Evolutionary conservation across 331 rosid genomes (phyloP).

Genomic region (Malus hybrid): DNA sequence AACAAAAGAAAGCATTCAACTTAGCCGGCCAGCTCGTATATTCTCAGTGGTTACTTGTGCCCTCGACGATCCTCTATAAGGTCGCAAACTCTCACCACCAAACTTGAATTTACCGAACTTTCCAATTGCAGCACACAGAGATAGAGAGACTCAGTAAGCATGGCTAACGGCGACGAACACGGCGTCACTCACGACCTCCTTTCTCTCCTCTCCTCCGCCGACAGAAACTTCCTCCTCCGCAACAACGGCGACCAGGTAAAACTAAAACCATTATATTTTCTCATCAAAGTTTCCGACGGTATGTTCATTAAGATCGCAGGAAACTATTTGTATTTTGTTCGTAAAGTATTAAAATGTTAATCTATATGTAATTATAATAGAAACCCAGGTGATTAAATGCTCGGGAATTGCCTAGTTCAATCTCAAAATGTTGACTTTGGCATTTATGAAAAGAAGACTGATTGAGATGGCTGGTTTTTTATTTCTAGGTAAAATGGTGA

Average conservation of each 20-base stretch:
- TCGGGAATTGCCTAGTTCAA: background rate
- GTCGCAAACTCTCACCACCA: background rate
- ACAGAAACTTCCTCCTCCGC: conserved; percentile 26
- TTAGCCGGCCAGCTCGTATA: background rate
- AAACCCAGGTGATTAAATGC: background rate
- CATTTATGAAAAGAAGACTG: background rate
- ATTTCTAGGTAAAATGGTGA: background rate
- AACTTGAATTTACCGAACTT: no score
- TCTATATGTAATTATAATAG: background rate
- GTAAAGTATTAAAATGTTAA: background rate
- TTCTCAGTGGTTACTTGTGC: background rate
- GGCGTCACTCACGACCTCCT: conserved; percentile 16
- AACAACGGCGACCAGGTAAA: conserved; percentile 43
- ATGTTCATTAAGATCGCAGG: background rate
- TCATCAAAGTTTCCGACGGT: background rate
- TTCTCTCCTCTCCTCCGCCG: conserved; percentile 24
- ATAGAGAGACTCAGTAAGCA: background rate
- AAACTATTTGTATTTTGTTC: background rate
- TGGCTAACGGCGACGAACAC: conserved; percentile 17
- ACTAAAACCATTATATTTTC: background rate
- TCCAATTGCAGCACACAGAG: background rate
- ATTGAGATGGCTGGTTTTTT: background rate
- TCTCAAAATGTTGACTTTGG: background rate
- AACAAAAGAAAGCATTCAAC: background rate
- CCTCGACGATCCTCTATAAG: background rate